Evolutionary conservation across 129 eudicot species (phyloP), one percentile per base, ranked within the genome.

Genomic region (Deinandra increscens): DNA sequence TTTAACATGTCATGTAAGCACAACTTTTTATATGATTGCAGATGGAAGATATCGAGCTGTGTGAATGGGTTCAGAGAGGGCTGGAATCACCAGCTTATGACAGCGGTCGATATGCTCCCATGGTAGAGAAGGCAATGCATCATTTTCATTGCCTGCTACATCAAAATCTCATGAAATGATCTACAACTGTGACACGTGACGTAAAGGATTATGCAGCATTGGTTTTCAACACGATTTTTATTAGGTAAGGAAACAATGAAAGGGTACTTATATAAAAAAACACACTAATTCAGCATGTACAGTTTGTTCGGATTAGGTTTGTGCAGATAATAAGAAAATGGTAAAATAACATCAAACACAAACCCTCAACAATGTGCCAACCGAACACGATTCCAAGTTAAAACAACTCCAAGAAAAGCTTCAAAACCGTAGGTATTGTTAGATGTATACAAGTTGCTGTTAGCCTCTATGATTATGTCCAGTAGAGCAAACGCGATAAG

Each of bases 51-150:
- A 79, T 84, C 8, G 6, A 33, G 53, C 42, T 89, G 61, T 85
- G 97, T 74, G 91, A 94, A 80, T 76, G 83, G 29, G 97, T 90
- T 60, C 97, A 94, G 58, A 83, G 75, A 73, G 99, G 99, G 36
- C 74, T 94, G 17, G 97, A 87, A 62, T 90, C 99, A n/a, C 94
- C 94, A 1, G 96, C 91, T 23, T 94, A 83, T 48, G 33, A 46
- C 45, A 38, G 72, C 18, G 99, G 97, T 37, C 81, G 91, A 42
- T 89, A 94, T 73, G 95, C 82, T 42, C 91, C 97, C 7, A 39
- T 67, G 36, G 79, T 89, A 10, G 97, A 94, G 79, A 82, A 82
- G 73, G 87, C 96, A 38, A 87, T 94, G 97, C 97, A 90, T 74
- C 97, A 94, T 75, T 94, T 94, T 41, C 99, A 94, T 69, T 76